phyloP scores from a whole-genome alignment of 345 rosid genomes.

The Physaria fendleri region DNA sequence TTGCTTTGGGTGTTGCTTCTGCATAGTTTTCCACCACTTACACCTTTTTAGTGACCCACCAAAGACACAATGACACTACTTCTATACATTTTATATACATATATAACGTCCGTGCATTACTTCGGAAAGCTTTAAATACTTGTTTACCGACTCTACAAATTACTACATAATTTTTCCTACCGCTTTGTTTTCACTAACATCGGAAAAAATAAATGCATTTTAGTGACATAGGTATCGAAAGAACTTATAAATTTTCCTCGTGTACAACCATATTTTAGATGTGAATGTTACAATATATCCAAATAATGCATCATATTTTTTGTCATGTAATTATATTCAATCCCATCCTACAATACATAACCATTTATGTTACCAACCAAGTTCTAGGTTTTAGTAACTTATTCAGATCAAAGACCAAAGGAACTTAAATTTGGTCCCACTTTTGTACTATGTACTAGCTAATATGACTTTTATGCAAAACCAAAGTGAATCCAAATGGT shows the following conservation, averaged over 20 bases:
- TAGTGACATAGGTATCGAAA: background rate
- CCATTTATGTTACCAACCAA: background rate
- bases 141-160: too few relatives aligned
- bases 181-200: too few relatives aligned
- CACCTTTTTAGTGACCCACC: constrained; percentile 15
- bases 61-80: background rate
- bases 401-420: background rate
- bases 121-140: too few relatives aligned
- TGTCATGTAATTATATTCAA: background rate
- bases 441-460: too few relatives aligned
- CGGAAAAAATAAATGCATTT: too few relatives aligned
- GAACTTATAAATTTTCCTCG: too few relatives aligned
- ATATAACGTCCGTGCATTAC: too few relatives aligned
- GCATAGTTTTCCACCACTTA: constrained; percentile 15
- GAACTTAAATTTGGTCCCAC: background rate
- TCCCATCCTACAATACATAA: background rate
- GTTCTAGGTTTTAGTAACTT: background rate
- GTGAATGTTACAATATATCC: background rate
- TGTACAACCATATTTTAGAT: too few relatives aligned
- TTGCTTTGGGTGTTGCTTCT: constrained; percentile 94
- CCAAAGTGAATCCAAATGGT: background rate
- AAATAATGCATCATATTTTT: background rate
- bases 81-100: too few relatives aligned
- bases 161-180: too few relatives aligned
- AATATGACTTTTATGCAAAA: too few relatives aligned